Conservation (phyloP, 2,329 filamentous ascomycete species). For the Rugonectria rugulosa region DNA sequence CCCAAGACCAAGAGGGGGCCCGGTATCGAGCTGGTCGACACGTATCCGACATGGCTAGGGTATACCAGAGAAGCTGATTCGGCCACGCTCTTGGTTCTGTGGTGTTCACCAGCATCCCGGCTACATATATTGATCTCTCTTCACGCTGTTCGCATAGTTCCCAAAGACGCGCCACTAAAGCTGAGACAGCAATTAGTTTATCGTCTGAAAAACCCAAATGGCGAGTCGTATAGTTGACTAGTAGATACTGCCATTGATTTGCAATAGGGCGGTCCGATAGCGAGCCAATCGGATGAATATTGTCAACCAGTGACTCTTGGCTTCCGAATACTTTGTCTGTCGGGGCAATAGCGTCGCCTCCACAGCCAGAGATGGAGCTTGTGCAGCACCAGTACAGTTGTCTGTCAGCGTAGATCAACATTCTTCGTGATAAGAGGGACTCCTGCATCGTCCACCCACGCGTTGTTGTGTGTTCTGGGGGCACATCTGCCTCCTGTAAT, state of each 20-base stretch:
- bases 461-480: slow-evolving; percentile 1
- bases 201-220: neutral
- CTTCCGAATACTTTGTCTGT: neutral
- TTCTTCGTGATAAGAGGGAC: slow-evolving; percentile 15
- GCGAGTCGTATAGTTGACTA: neutral
- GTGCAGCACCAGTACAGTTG: slow-evolving; percentile 14
- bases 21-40: neutral
- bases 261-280: neutral
- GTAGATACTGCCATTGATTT: neutral
- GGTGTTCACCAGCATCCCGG: neutral
- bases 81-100: neutral
- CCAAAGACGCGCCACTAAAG: neutral
- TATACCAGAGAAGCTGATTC: neutral
- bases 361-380: slow-evolving; percentile 4
- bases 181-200: slow-evolving; percentile 3
- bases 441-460: slow-evolving; percentile 21
- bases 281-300: neutral
- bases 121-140: neutral
- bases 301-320: neutral
- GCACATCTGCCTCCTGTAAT: neutral
- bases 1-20: slow-evolving; percentile 12
- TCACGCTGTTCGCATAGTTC: neutral
- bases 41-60: neutral
- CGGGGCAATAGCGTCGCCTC: neutral
- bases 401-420: slow-evolving; percentile 5